A percentile compares a stretch with the other conserved stretches of the same genome.
Evolutionary conservation across 2,329 filamentous ascomycete genomes (phyloP).

Genomic region (Graphilbum sp.): DNA sequence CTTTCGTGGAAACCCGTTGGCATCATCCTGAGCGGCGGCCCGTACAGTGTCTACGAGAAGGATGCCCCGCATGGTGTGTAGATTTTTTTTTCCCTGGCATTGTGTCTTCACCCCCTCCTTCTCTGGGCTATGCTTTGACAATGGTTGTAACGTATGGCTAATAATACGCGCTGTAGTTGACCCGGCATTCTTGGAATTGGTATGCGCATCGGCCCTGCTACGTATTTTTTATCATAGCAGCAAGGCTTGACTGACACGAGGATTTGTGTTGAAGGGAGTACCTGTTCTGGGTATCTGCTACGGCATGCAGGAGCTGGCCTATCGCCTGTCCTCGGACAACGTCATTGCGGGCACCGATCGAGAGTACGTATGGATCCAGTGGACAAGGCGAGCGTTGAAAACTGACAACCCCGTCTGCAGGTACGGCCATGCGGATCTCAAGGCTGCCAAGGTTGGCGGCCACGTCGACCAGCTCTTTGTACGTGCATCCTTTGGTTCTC

Average conservation of each 20-base stretch:
- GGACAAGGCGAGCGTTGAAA: too few species aligned
- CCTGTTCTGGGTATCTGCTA: constrained; percentile 18
- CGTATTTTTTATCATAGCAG: background rate
- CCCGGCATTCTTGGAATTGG: constrained; percentile 21
- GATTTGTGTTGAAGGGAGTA: constrained; percentile 28
- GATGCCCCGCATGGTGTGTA: background rate
- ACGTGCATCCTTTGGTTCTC: too few species aligned
- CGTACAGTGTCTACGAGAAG: constrained; percentile 22
- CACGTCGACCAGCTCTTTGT: constrained; percentile 66
- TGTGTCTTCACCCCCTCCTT: constrained; percentile 33
- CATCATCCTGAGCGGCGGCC: constrained; percentile 60
- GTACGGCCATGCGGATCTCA: constrained; percentile 55
- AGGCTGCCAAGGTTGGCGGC: constrained; percentile 36
- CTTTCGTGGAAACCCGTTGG: constrained; percentile 52
- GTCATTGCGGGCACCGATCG: background rate
- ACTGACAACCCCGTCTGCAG: too few species aligned
- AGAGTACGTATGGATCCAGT: background rate
- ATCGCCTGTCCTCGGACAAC: background rate
- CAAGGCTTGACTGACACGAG: background rate
- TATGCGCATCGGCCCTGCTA: constrained; percentile 47
- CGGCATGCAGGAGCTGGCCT: background rate
- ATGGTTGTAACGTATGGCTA: too few species aligned
- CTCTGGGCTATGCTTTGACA: too few species aligned
- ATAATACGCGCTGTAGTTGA: constrained; percentile 38
- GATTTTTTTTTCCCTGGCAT: too few species aligned